These are phyloP conservation scores for Nasturtium officinale DNA, from an alignment of 345 rosid genomes.

Conservation along the genomic window DNA sequence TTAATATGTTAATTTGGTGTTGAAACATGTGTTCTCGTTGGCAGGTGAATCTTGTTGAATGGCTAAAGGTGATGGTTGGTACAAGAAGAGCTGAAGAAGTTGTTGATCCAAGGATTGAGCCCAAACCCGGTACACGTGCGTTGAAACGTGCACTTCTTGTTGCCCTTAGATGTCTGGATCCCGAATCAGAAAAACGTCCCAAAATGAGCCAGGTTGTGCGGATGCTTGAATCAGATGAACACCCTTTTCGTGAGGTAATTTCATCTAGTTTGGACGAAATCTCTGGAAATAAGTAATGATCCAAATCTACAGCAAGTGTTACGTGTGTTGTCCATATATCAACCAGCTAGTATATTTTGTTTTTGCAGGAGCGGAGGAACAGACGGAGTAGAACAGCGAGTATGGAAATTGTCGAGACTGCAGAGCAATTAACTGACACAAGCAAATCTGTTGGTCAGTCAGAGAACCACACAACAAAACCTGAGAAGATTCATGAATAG, in stretches of 20 bases:
- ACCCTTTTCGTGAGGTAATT: constrained; percentile 77
- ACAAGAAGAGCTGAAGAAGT: constrained; percentile 93
- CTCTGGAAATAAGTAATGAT: constrained; percentile 10
- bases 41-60: constrained; percentile 94
- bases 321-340: constrained; percentile 1
- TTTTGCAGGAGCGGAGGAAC: constrained; percentile 75
- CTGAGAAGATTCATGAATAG: constrained; percentile 30
- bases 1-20: constrained; percentile 14
- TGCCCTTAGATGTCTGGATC: constrained; percentile 90
- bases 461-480: constrained; percentile 27
- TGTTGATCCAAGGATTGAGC: constrained; percentile 73
- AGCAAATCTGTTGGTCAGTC: constrained; percentile 22
- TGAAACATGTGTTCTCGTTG: constrained; percentile 20
- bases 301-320: neutral
- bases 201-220: constrained; percentile 89
- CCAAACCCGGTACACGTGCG: constrained; percentile 70
- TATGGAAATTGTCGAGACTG: constrained; percentile 71
- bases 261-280: neutral
- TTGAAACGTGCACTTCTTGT: constrained; percentile 81
- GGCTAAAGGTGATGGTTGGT: constrained; percentile 97
- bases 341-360: neutral
- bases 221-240: constrained; percentile 91
- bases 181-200: constrained; percentile 83
- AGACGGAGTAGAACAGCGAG: constrained; percentile 76
- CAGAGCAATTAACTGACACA: constrained; percentile 56